Evolutionary conservation across 768 basidiomycete species (phyloP).

Genomic region (Udeniomyces megalosporus): DNA sequence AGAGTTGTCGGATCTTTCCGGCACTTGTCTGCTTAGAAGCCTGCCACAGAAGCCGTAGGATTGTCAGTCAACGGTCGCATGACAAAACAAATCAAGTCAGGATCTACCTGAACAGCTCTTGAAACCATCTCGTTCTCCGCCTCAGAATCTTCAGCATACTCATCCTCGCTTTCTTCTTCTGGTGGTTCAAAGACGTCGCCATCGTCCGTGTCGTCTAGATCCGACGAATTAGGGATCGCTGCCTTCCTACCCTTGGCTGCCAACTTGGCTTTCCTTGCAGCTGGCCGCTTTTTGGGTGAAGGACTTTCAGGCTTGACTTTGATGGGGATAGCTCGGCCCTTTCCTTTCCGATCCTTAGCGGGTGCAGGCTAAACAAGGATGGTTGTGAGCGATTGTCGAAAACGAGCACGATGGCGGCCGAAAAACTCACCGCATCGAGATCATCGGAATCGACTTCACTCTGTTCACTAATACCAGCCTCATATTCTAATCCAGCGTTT

Average conservation of each 20-base stretch:
- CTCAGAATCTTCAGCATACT: slow-evolving; percentile 1
- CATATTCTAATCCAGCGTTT: neutral
- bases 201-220: no score
- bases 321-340: no score
- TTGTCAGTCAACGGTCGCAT: neutral
- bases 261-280: neutral
- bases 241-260: neutral
- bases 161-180: neutral
- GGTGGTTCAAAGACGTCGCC: neutral
- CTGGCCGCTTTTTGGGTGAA: neutral
- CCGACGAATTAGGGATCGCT: no score
- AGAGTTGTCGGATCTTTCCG: neutral
- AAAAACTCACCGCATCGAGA: neutral
- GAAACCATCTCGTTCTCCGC: neutral
- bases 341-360: no score
- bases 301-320: no score
- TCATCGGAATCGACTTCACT: neutral
- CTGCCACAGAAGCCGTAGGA: neutral
- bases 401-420: no score
- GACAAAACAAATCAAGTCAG: neutral
- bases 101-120: neutral
- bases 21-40: neutral
- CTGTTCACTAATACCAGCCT: neutral
- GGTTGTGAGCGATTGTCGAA: no score
- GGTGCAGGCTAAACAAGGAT: no score